Percentiles rank a stretch among this genome's conserved stretches.
These are phyloP conservation scores for Saccharomycopsis lassenensis DNA, from an alignment of 805 yeast genomes.

Conservation along the genomic window DNA sequence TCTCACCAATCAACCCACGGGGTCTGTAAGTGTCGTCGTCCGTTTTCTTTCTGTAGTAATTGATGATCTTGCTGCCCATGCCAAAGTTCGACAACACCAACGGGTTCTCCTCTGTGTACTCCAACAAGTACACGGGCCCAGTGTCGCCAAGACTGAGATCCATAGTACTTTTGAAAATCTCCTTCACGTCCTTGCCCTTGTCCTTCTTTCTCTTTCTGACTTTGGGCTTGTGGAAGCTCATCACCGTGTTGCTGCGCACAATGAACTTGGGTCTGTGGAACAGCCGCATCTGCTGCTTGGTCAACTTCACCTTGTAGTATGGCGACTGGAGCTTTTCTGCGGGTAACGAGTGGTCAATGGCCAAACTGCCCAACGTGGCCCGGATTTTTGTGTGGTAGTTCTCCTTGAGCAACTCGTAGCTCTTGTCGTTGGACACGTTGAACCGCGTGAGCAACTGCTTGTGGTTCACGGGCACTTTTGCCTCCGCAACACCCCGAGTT, in stretches of 20 bases:
- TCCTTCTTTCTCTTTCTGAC: conserved; percentile 81
- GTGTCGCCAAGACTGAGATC: conserved; percentile 82
- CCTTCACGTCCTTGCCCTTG: conserved; percentile 69
- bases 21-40: conserved; percentile 83
- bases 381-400: conserved; percentile 88
- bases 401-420: conserved; percentile 70
- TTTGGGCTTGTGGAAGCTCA: conserved; percentile 67
- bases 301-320: conserved; percentile 68
- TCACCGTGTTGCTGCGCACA: conserved; percentile 65
- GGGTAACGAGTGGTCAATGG: conserved; percentile 84
- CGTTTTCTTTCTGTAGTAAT: conserved; percentile 76
- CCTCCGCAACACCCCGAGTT: conserved; percentile 21
- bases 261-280: conserved; percentile 73
- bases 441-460: conserved; percentile 48
- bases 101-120: conserved; percentile 86
- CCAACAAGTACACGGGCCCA: conserved; percentile 66
- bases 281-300: conserved; percentile 56
- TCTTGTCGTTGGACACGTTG: conserved; percentile 80
- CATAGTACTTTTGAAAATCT: conserved; percentile 55
- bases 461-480: conserved; percentile 43
- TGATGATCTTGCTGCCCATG: conserved; percentile 89
- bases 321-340: conserved; percentile 85
- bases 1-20: conserved; percentile 82
- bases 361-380: conserved; percentile 81
- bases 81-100: conserved; percentile 78